phyloP scores from a whole-genome alignment of 345 rosid species.

The Eucalyptus erythrocorys region DNA sequence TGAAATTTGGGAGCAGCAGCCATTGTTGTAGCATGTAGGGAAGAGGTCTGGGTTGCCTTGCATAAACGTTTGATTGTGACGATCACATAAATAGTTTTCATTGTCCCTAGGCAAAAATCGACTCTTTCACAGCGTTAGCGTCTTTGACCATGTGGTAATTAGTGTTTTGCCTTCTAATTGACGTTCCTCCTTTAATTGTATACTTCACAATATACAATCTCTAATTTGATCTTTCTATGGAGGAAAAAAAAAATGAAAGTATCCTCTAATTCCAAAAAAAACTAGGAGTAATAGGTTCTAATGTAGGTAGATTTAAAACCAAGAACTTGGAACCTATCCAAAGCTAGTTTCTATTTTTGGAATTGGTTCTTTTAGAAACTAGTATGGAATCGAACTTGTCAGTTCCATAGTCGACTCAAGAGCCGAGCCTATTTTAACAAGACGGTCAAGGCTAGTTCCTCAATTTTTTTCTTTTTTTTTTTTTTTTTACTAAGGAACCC shows the following conservation, averaged over 20 bases:
- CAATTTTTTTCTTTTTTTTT: fast-evolving
- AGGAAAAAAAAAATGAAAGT: neutral
- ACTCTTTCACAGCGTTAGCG: neutral
- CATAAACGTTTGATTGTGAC: neutral
- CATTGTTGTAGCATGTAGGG: neutral
- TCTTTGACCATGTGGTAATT: neutral
- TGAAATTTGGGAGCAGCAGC: neutral
- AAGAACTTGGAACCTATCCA: neutral
- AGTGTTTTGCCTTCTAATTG: neutral
- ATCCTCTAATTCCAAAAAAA: neutral
- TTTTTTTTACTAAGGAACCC: neutral
- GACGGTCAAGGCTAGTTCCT: neutral
- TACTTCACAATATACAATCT: neutral
- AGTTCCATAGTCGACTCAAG: neutral
- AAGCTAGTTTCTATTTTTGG: neutral
- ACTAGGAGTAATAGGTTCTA: neutral
- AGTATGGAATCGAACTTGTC: fast-evolving
- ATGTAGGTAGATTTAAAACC: neutral
- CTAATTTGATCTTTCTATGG: neutral
- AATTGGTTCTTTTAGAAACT: neutral
- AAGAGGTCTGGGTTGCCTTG: neutral
- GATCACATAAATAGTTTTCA: neutral
- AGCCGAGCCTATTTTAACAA: neutral
- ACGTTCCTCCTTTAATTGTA: neutral
- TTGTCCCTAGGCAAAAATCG: neutral